A percentile compares a stretch with the other conserved stretches of the same genome.
phyloP scores from a whole-genome alignment of 768 basidiomycete genomes.

The Inosperma sp. region DNA sequence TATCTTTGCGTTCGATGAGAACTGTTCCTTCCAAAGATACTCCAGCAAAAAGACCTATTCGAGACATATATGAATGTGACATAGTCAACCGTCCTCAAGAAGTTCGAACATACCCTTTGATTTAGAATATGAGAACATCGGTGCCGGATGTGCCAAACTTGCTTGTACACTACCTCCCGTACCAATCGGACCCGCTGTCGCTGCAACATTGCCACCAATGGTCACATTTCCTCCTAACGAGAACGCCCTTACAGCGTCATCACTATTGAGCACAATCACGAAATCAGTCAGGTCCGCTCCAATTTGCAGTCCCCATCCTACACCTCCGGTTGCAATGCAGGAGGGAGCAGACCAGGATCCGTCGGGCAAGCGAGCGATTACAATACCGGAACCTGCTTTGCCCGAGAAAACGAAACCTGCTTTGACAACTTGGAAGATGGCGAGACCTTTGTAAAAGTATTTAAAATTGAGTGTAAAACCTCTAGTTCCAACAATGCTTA shows the following conservation, averaged over 20 bases:
- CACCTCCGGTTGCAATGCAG: slow-evolving; percentile 93
- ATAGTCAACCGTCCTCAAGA: neutral
- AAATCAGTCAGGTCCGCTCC: slow-evolving; percentile 95
- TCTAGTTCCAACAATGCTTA: slow-evolving; percentile 25
- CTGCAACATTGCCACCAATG: slow-evolving; percentile 85
- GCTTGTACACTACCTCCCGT: slow-evolving; percentile 90
- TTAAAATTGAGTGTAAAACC: neutral
- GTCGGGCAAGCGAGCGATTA: slow-evolving; percentile 88
- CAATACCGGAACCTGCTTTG: slow-evolving; percentile 88
- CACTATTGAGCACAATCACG: slow-evolving; percentile 94
- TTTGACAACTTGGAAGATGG: slow-evolving; percentile 90
- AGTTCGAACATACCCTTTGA: slow-evolving; percentile 66
- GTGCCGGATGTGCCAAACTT: slow-evolving; percentile 85
- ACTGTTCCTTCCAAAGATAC: slow-evolving; percentile 92
- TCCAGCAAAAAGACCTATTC: slow-evolving; percentile 85
- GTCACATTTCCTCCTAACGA: slow-evolving; percentile 94
- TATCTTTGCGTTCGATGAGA: slow-evolving; percentile 92
- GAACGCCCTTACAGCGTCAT: slow-evolving; percentile 94
- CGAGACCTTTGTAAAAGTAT: slow-evolving; percentile 59
- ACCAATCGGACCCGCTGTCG: slow-evolving; percentile 87
- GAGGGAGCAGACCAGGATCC: slow-evolving; percentile 97
- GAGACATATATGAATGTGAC: neutral
- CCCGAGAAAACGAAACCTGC: slow-evolving; percentile 95
- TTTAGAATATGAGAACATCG: slow-evolving; percentile 97
- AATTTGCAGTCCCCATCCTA: slow-evolving; percentile 93